Evolutionary conservation across 805 yeast genomes (phyloP), one percentile per base, ranked within the genome.

Genomic region (Hanseniaspora singularis): DNA sequence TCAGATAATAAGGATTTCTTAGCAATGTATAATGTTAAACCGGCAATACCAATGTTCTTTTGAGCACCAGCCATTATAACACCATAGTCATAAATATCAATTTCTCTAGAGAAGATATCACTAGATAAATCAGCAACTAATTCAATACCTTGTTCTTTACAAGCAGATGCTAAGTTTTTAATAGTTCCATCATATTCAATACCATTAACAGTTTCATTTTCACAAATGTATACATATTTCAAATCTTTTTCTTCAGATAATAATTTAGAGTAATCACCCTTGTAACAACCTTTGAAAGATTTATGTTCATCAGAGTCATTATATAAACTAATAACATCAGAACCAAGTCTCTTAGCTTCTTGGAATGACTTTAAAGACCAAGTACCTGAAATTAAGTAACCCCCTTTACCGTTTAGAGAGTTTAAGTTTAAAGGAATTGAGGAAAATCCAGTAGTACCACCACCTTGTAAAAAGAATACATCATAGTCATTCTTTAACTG

Each of bases 51-150:
- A 59, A 92, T 86, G 63, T 92, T 92, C 66, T 92, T 92, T 67
- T 92, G 99, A 23, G 97, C 99, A 52, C 99, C 99, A 16, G 96
- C 98, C 76, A 88, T 79, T 51, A 92, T 79, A 23, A 87, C 68
- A 43, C 96, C 97, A 59, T 76, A 89, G 63, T 84, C 79, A 48
- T 83, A 68, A 34, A 92, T 81, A 57, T 89, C 96, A 41, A 92
- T 63, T 53, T 73, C 67, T 54, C 82, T 79, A 19, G 95, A 84
- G 54, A 92, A 69, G 59, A 92, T 81, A 64, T 89, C 86, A 38
- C 96, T 88, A 2, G 96, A 88, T 80, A 89, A 78, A 62, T 92
- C 99, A 23, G 95, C 89, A 14, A 87, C 96, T 50, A 89, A 65
- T 62, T 84, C 94, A 38, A 82, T 79, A 38, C 66, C 79, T 12